phyloP scores from a whole-genome alignment of 768 basidiomycete genomes.

The Inosperma sp. region DNA sequence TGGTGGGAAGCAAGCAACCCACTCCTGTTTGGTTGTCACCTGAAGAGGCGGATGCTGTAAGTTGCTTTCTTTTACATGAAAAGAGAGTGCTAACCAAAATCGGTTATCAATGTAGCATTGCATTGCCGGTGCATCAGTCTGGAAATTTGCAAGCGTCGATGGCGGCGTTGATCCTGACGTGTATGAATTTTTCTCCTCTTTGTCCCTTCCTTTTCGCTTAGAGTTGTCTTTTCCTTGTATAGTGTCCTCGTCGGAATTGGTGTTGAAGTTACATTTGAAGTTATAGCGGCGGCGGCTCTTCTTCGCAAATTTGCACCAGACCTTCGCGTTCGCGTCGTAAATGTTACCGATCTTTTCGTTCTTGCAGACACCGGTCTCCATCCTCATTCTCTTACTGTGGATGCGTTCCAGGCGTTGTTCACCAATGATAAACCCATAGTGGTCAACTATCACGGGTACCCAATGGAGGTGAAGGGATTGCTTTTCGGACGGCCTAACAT shows the following conservation, averaged over 20 bases:
- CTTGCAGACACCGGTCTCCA: constrained; percentile 64
- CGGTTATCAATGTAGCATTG: constrained; percentile 53
- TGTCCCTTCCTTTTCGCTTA: background rate
- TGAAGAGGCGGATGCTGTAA: constrained; percentile 67
- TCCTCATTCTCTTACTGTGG: constrained; percentile 64
- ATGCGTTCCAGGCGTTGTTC: constrained; percentile 66
- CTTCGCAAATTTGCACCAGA: constrained; percentile 65
- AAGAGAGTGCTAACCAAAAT: background rate
- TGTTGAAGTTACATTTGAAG: constrained; percentile 84
- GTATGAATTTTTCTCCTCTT: constrained; percentile 32
- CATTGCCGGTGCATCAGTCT: constrained; percentile 80
- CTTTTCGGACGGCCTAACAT: constrained; percentile 51
- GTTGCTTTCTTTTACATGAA: constrained; percentile 10
- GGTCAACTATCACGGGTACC: constrained; percentile 84
- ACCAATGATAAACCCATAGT: constrained; percentile 64
- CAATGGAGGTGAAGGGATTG: constrained; percentile 65
- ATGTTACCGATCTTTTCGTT: constrained; percentile 88
- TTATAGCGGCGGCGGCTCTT: constrained; percentile 79
- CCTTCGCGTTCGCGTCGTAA: constrained; percentile 81
- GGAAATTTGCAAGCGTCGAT: constrained; percentile 78
- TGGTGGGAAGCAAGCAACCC: constrained; percentile 86
- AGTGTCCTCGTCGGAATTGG: constrained; percentile 84
- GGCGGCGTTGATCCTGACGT: constrained; percentile 69
- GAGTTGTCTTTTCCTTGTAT: constrained; percentile 26
- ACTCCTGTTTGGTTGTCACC: constrained; percentile 73